phyloP scores from a whole-genome alignment of 164 flowering plant genomes.

The Dillenia suffruticosa region DNA sequence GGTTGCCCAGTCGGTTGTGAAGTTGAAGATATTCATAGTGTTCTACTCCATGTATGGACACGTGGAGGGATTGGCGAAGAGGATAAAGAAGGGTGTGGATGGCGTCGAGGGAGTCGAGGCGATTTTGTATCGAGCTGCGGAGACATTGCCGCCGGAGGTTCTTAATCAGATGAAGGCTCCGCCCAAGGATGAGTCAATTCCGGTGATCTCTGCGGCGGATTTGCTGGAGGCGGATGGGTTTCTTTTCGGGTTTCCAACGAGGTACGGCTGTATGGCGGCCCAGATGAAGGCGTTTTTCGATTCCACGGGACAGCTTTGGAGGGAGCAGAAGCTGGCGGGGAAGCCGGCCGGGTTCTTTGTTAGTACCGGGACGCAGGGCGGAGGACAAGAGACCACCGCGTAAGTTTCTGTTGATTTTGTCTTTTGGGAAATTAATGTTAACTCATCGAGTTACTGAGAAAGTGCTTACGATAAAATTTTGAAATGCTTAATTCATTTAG shows the following conservation, averaged over 20 bases:
- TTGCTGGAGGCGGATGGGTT: slow-evolving; percentile 57
- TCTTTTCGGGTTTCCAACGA: slow-evolving; percentile 73
- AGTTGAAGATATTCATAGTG: slow-evolving; percentile 52
- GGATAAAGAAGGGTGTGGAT: slow-evolving; percentile 64
- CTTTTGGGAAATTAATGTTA: neutral
- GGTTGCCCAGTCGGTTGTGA: slow-evolving; percentile 3
- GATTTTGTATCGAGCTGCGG: slow-evolving; percentile 51
- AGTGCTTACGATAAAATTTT: no score
- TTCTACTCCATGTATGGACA: slow-evolving; percentile 77
- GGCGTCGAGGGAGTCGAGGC: slow-evolving; percentile 64
- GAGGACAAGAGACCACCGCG: slow-evolving; percentile 89
- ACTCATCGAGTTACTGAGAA: no score
- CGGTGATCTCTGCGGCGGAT: slow-evolving; percentile 46
- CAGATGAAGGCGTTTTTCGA: slow-evolving; percentile 78
- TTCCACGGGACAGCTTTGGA: slow-evolving; percentile 61
- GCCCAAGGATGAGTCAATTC: slow-evolving; percentile 38
- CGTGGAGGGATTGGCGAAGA: slow-evolving; percentile 52
- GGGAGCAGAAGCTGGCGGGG: slow-evolving; percentile 63
- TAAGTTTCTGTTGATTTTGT: slow-evolving; percentile 21
- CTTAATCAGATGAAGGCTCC: slow-evolving; percentile 61
- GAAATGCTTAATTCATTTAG: no score
- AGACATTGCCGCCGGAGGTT: slow-evolving; percentile 43
- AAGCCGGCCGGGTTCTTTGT: slow-evolving; percentile 74
- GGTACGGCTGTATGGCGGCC: slow-evolving; percentile 71
- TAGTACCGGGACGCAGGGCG: slow-evolving; percentile 77